These are phyloP conservation scores for Claviceps digitariae DNA, from an alignment of 2,329 filamentous ascomycete species.

Conservation along the genomic window DNA sequence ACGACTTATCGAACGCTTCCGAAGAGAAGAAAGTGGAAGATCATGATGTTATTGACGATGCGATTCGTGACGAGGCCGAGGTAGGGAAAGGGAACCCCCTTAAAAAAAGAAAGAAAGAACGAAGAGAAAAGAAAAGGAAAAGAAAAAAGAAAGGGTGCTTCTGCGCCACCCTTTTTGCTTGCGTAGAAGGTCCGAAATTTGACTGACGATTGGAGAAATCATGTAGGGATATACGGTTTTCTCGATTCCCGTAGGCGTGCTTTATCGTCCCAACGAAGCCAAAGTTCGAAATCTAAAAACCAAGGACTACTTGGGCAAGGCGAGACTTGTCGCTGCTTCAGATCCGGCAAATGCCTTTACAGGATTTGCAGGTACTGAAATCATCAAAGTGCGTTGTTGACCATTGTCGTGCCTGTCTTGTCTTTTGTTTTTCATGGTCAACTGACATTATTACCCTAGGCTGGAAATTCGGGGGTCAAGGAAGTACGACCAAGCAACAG, in stretches of 20 bases:
- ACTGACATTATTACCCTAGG: slow-evolving; percentile 20
- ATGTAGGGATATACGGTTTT: slow-evolving; percentile 89
- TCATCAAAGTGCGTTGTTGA: slow-evolving; percentile 49
- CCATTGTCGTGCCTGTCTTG: neutral
- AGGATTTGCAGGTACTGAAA: slow-evolving; percentile 66
- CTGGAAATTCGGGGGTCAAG: slow-evolving; percentile 40
- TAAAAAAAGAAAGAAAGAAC: neutral
- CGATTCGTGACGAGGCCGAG: slow-evolving; percentile 84
- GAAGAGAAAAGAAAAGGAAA: too few relatives aligned
- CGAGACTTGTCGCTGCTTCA: slow-evolving; percentile 79
- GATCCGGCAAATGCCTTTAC: slow-evolving; percentile 71
- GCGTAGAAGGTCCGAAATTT: neutral
- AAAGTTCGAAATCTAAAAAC: slow-evolving; percentile 98
- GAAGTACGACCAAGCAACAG: slow-evolving; percentile 76
- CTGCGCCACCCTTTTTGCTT: neutral
- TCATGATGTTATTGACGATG: slow-evolving; percentile 96
- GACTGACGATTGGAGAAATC: slow-evolving; percentile 14
- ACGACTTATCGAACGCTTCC: slow-evolving; percentile 78
- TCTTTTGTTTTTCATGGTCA: neutral
- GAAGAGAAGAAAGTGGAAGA: slow-evolving; percentile 95
- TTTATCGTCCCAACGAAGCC: slow-evolving; percentile 91
- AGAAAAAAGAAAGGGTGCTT: neutral
- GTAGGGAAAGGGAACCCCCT: slow-evolving; percentile 30
- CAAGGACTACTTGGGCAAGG: slow-evolving; percentile 94
- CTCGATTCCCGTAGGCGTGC: slow-evolving; percentile 88